Evolutionary conservation across 2,329 filamentous ascomycete genomes (phyloP).

Genomic region (Claviceps pazoutovae): DNA sequence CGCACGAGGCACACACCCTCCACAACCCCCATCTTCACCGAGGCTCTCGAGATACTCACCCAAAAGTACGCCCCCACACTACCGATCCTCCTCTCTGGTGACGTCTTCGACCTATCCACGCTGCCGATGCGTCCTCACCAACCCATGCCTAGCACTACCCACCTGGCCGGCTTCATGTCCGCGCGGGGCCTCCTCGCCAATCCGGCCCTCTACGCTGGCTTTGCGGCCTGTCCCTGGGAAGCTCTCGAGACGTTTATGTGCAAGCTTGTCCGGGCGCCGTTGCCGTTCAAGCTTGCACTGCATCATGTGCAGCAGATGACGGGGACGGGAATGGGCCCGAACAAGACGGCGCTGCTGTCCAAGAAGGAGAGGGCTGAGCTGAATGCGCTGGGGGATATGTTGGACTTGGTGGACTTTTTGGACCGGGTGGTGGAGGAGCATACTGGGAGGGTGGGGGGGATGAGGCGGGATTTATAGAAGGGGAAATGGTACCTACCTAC

Average conservation of each 20-base stretch:
- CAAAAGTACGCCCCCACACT: slow-evolving; percentile 37
- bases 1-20: slow-evolving; percentile 48
- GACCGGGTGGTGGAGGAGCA: slow-evolving; percentile 32
- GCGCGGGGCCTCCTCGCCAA: slow-evolving; percentile 55
- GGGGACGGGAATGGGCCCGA: slow-evolving; percentile 38
- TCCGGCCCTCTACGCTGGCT: slow-evolving; percentile 48
- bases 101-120: slow-evolving; percentile 44
- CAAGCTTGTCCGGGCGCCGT: slow-evolving; percentile 39
- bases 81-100: slow-evolving; percentile 54
- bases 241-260: slow-evolving; percentile 50
- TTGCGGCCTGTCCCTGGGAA: slow-evolving; percentile 44
- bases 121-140: slow-evolving; percentile 21
- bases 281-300: slow-evolving; percentile 48
- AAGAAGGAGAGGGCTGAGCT: slow-evolving; percentile 41
- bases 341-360: slow-evolving; percentile 38
- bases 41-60: slow-evolving; percentile 43
- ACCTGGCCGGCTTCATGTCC: slow-evolving; percentile 53
- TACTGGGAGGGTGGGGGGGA: slow-evolving; percentile 17
- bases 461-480: slow-evolving; percentile 20
- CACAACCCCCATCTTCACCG: slow-evolving; percentile 45
- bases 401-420: slow-evolving; percentile 47
- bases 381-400: slow-evolving; percentile 35
- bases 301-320: slow-evolving; percentile 58
- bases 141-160: slow-evolving; percentile 26
- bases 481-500: no score